Evolutionary conservation across 2,329 filamentous ascomycete species (phyloP).

Genomic region (Phyllosticta ampelicida): DNA sequence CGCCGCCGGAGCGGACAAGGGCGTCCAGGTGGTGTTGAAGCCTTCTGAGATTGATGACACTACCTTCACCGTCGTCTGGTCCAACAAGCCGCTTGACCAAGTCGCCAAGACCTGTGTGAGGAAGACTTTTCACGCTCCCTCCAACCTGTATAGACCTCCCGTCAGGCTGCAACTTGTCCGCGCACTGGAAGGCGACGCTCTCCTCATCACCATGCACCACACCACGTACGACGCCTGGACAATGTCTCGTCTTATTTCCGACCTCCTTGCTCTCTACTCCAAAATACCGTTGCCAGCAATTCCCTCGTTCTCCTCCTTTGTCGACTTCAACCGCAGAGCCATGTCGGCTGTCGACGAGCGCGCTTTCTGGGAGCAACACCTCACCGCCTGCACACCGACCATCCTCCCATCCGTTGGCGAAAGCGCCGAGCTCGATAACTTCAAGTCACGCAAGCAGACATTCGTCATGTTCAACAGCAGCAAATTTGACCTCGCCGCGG

Average conservation of each 20-base stretch:
- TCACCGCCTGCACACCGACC: not conserved
- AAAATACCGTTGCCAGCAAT: not conserved
- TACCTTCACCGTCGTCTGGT: slow-evolving; percentile 18
- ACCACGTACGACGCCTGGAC: slow-evolving; percentile 29
- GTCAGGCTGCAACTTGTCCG: slow-evolving; percentile 20
- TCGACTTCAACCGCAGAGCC: slow-evolving; percentile 14
- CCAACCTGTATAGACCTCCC: slow-evolving; percentile 22
- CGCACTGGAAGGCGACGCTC: slow-evolving; percentile 19
- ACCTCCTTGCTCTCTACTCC: slow-evolving; percentile 21
- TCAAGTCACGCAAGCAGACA: not conserved
- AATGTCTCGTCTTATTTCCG: slow-evolving; percentile 22
- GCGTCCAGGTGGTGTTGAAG: slow-evolving; percentile 23
- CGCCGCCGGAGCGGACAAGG: slow-evolving; percentile 16
- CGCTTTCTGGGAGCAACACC: slow-evolving; percentile 4
- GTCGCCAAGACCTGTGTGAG: slow-evolving; percentile 15
- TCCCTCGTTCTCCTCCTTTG: slow-evolving; percentile 13
- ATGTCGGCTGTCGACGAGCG: not conserved
- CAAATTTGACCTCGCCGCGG: slow-evolving; percentile 16
- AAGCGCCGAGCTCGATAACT: not conserved
- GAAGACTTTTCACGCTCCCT: slow-evolving; percentile 18
- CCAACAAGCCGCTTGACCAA: slow-evolving; percentile 10
- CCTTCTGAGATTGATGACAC: slow-evolving; percentile 10
- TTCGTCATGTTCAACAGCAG: slow-evolving; percentile 18
- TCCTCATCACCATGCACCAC: slow-evolving; percentile 25
- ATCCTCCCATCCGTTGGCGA: not conserved